Base-by-base conservation (phyloP, 116 monocot species). In the Iris pallida region DNA sequence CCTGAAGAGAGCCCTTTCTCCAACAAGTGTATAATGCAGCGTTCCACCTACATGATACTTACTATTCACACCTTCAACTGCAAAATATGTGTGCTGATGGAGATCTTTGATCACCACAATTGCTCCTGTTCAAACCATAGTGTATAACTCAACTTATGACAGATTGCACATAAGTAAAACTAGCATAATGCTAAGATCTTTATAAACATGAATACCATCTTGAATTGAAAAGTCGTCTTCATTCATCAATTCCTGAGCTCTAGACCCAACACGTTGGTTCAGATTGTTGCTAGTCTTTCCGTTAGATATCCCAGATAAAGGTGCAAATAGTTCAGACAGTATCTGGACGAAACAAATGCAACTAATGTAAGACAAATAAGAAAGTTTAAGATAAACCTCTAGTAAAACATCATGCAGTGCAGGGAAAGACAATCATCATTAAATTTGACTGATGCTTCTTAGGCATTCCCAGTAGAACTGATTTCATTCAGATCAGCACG, bases 61-160 rank as follows among this genome's bases (percentile, higher is more conserved):
- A 14, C 11, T 62, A 43, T 77, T 83, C 19, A 72, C 68, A 19
- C 14, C 53, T 67, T 67, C 67, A 71, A 88, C 78, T 47, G 95
- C 75, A 71, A 91, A 68, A 80, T 95, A 95, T 79, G 86, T 75
- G 71, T 90, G 91, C 55, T 95, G 86, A 42, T 91, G 76, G 62
- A 95, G 61, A 83, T 95, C 95, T 72, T 83, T 63, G 42, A 95
- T 81, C 19, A 84, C 88, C 64, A 95, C 95, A 79, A 95, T 81
- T 42, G 90, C 81, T 72, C 95, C 95, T 95, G 57, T 48, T 47
- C n/a, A 65, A 55, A 61, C 44, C n/a, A 69, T 8, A 71, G 14
- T 46, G 42, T 44, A 55, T 9, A 15, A 66, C 8, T 59, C 30
- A 16, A 12, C 17, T 48, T 45, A 55, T 15, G 15, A 54, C 16